phyloP scores from a whole-genome alignment of 345 rosid genomes.

The Hibiscus syriacus region DNA sequence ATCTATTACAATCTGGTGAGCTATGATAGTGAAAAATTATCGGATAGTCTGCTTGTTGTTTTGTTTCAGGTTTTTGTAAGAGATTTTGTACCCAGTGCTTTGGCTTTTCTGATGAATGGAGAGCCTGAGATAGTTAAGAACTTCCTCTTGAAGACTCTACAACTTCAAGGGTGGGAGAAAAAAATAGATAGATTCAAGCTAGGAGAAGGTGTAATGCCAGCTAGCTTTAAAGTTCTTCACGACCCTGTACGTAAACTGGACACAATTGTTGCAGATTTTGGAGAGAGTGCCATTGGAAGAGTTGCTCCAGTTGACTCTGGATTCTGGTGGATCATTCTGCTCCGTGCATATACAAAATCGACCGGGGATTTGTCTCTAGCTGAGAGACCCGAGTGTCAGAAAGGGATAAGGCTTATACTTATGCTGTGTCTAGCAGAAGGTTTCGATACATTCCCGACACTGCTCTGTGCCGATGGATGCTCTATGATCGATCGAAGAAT shows the following conservation, averaged over 20 bases:
- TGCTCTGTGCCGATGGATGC: neutral
- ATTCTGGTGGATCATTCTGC: slow-evolving; percentile 86
- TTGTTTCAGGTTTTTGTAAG: neutral
- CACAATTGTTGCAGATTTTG: slow-evolving; percentile 61
- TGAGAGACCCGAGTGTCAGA: slow-evolving; percentile 40
- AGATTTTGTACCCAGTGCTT: neutral
- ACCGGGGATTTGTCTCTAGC: slow-evolving; percentile 57
- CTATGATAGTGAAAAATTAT: too few relatives aligned
- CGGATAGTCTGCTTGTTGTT: too few relatives aligned
- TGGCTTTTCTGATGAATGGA: neutral
- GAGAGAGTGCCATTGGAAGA: slow-evolving; percentile 77
- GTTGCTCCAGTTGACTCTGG: slow-evolving; percentile 85
- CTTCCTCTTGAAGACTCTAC: slow-evolving; percentile 19
- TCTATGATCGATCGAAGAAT: neutral
- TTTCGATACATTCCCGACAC: neutral
- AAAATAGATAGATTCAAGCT: neutral
- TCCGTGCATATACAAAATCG: slow-evolving; percentile 75
- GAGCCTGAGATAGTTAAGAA: neutral
- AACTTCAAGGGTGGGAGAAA: slow-evolving; percentile 41
- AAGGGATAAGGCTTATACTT: neutral
- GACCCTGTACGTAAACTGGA: slow-evolving; percentile 57
- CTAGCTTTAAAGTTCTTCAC: slow-evolving; percentile 22
- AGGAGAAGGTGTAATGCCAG: neutral
- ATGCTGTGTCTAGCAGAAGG: neutral
- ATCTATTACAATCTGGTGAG: too few relatives aligned